phyloP scores from a whole-genome alignment of 306 rosid species.

The Luffa acutangula region DNA sequence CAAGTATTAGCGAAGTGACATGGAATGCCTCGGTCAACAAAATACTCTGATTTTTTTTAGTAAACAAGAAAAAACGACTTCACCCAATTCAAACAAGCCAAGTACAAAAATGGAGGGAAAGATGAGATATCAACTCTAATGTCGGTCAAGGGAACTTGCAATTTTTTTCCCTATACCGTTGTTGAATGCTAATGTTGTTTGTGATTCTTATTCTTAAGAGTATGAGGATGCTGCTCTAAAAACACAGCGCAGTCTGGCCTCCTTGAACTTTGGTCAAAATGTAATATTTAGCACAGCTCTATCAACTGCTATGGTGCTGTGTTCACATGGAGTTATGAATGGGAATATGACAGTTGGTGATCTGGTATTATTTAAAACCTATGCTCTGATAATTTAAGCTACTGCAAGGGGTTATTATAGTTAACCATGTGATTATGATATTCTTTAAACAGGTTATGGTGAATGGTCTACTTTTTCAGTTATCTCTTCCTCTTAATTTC shows the following conservation, averaged over 20 bases:
- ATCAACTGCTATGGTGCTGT: constrained; percentile 92
- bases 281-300: constrained; percentile 85
- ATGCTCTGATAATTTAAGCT: constrained; percentile 1
- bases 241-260: constrained; percentile 88
- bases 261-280: constrained; percentile 85
- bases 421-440: constrained; percentile 4
- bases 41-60: not conserved
- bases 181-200: constrained; percentile 13
- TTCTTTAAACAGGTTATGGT: constrained; percentile 75
- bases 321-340: constrained; percentile 74
- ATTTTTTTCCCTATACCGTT: not conserved
- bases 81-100: not conserved
- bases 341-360: constrained; percentile 92
- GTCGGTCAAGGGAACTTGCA: not conserved
- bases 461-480: constrained; percentile 96
- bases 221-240: constrained; percentile 94
- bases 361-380: constrained; percentile 50
- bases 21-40: not conserved
- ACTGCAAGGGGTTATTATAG: not conserved
- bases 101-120: not conserved
- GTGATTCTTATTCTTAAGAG: constrained; percentile 38
- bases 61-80: not conserved
- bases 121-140: not conserved
- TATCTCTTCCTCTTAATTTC: constrained; percentile 93
- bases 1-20: not conserved